These are phyloP conservation scores for Colletotrichum lindemuthianum DNA, from an alignment of 2,329 filamentous ascomycete genomes.

Conservation along the genomic window DNA sequence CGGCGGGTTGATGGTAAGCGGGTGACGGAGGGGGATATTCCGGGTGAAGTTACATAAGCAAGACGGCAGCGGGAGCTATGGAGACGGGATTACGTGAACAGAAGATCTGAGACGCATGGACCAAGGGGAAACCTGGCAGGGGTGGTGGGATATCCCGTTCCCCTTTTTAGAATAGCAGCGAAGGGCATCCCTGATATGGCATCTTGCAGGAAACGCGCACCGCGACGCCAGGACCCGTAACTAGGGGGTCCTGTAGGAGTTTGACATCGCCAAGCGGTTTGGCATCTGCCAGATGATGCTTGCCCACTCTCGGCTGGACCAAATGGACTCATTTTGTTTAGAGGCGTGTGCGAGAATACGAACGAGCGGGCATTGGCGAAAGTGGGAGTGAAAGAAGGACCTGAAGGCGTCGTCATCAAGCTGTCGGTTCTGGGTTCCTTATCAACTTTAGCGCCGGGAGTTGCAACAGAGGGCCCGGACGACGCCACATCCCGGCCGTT, in stretches of 20 bases:
- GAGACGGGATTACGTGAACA: background rate
- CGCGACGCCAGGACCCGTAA: background rate
- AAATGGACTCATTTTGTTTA: no score
- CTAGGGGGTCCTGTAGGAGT: no score
- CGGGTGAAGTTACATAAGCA: background rate
- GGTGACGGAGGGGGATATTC: background rate
- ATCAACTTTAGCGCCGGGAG: constrained; percentile 9
- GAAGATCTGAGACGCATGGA: background rate
- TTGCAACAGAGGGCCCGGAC: constrained; percentile 19
- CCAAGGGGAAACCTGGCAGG: background rate
- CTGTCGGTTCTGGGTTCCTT: background rate
- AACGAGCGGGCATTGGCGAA: no score
- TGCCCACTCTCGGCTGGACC: background rate
- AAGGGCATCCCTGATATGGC: no score
- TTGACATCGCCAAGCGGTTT: background rate
- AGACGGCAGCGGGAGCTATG: no score
- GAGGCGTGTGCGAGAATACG: no score
- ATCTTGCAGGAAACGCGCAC: background rate
- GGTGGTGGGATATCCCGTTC: background rate
- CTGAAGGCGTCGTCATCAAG: constrained; percentile 20
- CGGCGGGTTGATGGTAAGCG: background rate
- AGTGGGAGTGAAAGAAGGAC: no score
- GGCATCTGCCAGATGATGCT: background rate
- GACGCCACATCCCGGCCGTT: constrained; percentile 33
- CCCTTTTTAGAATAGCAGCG: background rate